These are phyloP conservation scores for Nakazawaea ambrosiae DNA, from an alignment of 805 yeast species.

Conservation along the genomic window DNA sequence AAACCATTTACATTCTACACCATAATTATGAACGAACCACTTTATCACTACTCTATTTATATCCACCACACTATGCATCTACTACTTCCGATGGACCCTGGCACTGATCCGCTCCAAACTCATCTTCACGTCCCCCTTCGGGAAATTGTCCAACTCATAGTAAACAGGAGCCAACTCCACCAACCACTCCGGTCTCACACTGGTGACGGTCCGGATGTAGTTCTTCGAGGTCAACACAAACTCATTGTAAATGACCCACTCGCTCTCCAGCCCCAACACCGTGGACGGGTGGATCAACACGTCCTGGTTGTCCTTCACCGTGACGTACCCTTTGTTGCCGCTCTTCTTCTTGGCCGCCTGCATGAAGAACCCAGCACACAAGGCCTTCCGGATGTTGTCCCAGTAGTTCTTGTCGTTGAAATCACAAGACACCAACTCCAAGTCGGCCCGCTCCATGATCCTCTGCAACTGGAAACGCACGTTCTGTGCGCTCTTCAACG, in stretches of 20 bases:
- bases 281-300: slow-evolving; percentile 93
- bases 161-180: slow-evolving; percentile 73
- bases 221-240: slow-evolving; percentile 90
- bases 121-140: slow-evolving; percentile 65
- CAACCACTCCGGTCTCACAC: slow-evolving; percentile 88
- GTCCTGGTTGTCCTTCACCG: slow-evolving; percentile 94
- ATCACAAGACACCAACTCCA: slow-evolving; percentile 66
- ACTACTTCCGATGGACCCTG: no score
- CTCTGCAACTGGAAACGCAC: slow-evolving; percentile 80
- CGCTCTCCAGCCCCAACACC: slow-evolving; percentile 79
- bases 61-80: no score
- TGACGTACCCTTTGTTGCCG: slow-evolving; percentile 77
- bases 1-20: no score
- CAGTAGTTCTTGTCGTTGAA: slow-evolving; percentile 59
- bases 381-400: slow-evolving; percentile 76
- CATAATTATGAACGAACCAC: no score
- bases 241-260: slow-evolving; percentile 93
- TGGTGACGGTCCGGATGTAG: slow-evolving; percentile 89
- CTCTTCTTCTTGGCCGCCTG: slow-evolving; percentile 91
- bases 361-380: slow-evolving; percentile 94
- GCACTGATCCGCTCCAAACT: slow-evolving; percentile 55
- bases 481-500: slow-evolving; percentile 78
- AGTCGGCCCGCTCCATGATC: slow-evolving; percentile 74
- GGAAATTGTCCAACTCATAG: slow-evolving; percentile 55
- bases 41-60: no score